Base-by-base conservation (phyloP, 345 rosid species). In the Carallia pectinifolia region DNA sequence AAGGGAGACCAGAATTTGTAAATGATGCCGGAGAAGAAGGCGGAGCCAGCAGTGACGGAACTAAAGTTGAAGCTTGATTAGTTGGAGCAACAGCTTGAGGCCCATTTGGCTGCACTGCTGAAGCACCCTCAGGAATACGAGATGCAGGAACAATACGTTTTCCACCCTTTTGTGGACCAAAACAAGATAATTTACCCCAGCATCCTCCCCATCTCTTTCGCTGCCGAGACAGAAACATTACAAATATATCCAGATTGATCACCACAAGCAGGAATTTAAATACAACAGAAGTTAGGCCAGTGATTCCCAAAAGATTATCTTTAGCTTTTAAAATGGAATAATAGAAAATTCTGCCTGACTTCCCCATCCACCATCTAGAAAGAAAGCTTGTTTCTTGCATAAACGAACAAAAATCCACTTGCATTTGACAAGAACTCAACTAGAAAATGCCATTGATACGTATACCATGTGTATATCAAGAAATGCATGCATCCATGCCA, bases 1-100 rank as follows among this genome's bases (percentile, higher is more conserved):
- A 93, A 81, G 92, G 96, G 58, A 90, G 89, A 62, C 90, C 85
- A 18, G 98, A 93, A 74, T 88, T 83, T 23, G 97, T 74, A 77
- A 91, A 91, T 10, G 98, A 93, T 27, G 96, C 96, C 0, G 98
- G 98, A 18, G 98, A 93, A 38, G 98, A 93, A 59, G 98, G 98
- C 1, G 98, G 98, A 34, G 97, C 98, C 54, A 91, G 86, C 80
- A 93, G 92, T 29, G 97, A 91, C 27, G 91, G 86, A 70, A 80
- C 87, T 62, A 91, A 59, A 7, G 86, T 72, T 47, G 90, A 76
- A 74, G 93, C 74, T 77, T 83, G 90, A 74, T 80, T 89, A 74
- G 89, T 62, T 78, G 90, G 64, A 38, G 86, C 98, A 62, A 59
- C 78, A 63, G 83, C 78, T 71, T 85, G 97, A 80, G 90, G 76